Evolutionary conservation across 352 stramenopile species (phyloP).

Genomic region (Globisporangium cystogenes): DNA sequence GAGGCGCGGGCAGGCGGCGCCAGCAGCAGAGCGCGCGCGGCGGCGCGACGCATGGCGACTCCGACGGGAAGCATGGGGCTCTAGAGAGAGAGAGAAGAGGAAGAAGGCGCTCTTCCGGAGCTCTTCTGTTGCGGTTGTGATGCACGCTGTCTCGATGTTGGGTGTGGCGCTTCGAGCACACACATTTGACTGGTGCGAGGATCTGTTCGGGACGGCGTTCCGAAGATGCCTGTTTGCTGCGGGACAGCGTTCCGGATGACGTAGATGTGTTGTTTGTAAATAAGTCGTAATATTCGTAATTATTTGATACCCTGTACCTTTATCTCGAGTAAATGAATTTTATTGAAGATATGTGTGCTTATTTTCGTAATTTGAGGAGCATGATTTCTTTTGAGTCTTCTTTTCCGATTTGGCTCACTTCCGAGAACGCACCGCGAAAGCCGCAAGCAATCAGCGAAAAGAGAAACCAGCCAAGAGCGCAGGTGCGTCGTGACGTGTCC

Average conservation of each 20-base stretch:
- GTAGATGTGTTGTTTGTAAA: background rate
- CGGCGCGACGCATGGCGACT: slow-evolving; percentile 22
- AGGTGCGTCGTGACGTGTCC: too few relatives aligned
- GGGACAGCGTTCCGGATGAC: too few relatives aligned
- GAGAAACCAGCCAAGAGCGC: background rate
- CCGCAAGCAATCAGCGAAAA: too few relatives aligned
- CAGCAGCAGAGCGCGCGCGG: slow-evolving; percentile 11
- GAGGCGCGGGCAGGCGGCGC: background rate
- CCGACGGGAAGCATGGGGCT: slow-evolving; percentile 23
- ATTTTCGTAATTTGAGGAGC: too few relatives aligned
- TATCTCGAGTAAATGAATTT: too few relatives aligned
- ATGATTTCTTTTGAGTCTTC: background rate
- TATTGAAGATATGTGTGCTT: too few relatives aligned
- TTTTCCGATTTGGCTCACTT: background rate
- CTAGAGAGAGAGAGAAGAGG: too few relatives aligned
- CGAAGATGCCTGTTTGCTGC: too few relatives aligned
- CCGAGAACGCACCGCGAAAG: background rate
- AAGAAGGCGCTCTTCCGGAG: too few relatives aligned
- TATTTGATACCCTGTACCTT: too few relatives aligned
- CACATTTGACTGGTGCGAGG: slow-evolving; percentile 12
- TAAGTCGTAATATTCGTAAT: too few relatives aligned
- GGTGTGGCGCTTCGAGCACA: slow-evolving; percentile 1
- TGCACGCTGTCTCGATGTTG: slow-evolving; percentile 2
- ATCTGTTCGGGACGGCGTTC: too few relatives aligned
- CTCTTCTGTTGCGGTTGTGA: slow-evolving; percentile 8